These are phyloP conservation scores for Codiaeum variegatum DNA, from an alignment of 441 rosid genomes.

Conservation along the genomic window DNA sequence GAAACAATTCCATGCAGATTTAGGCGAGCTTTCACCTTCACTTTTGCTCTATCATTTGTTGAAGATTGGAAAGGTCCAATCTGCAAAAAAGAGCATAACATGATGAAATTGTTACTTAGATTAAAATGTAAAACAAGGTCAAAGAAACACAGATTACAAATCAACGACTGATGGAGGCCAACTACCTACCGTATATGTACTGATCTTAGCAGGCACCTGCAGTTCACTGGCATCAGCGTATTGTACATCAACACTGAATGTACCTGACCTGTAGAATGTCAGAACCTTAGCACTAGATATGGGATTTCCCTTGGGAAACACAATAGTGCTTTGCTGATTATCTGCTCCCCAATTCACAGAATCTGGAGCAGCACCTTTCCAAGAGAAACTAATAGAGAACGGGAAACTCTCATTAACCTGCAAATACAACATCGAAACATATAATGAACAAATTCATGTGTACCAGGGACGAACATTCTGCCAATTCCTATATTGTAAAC, in stretches of 20 bases:
- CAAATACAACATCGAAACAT: conserved; percentile 1
- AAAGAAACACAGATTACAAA: background rate
- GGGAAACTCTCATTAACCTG: conserved; percentile 95
- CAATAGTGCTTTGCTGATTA: conserved; percentile 68
- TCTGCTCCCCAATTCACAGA: conserved; percentile 60
- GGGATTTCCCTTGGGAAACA: conserved; percentile 83
- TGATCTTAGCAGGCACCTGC: conserved; percentile 65
- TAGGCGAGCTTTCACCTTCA: conserved; percentile 81
- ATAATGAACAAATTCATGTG: background rate
- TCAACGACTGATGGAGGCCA: background rate
- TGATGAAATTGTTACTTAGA: conserved; percentile 1
- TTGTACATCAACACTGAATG: conserved; percentile 74
- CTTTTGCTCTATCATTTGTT: conserved; percentile 67
- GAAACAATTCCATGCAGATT: conserved; percentile 85
- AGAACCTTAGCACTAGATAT: conserved; percentile 84
- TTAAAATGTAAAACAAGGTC: background rate
- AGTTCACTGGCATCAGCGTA: conserved; percentile 57
- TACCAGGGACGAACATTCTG: background rate
- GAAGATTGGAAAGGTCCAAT: conserved; percentile 91
- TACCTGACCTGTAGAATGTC: conserved; percentile 73
- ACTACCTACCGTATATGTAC: conserved; percentile 60
- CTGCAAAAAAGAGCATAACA: conserved; percentile 39
- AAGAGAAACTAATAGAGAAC: conserved; percentile 65
- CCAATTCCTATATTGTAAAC: background rate
- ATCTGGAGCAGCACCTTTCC: conserved; percentile 75